phyloP scores from a whole-genome alignment of 176 grass and related monocot genomes.

The Pontederia crassipes region DNA sequence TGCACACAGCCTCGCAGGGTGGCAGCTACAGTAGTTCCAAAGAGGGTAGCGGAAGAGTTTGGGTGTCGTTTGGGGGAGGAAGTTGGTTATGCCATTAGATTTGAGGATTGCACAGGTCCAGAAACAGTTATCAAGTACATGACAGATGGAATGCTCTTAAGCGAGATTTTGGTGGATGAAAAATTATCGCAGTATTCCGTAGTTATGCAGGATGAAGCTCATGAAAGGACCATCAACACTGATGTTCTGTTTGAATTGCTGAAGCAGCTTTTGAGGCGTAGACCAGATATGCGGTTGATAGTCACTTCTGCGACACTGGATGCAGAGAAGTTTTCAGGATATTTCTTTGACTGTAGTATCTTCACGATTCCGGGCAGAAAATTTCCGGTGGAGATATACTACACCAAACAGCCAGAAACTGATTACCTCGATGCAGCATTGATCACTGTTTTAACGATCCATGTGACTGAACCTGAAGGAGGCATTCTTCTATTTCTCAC shows the following conservation, averaged over 20 bases:
- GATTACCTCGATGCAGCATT: conserved; percentile 90
- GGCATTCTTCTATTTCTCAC: conserved; percentile 83
- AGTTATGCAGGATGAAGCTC: conserved; percentile 94
- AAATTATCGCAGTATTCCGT: conserved; percentile 84
- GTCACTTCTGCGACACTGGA: conserved; percentile 91
- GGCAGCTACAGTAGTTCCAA: conserved; percentile 84
- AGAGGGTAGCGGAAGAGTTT: conserved; percentile 91
- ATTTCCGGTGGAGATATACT: conserved; percentile 93
- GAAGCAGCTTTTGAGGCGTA: conserved; percentile 81
- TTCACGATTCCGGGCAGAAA: conserved; percentile 97
- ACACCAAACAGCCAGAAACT: conserved; percentile 82
- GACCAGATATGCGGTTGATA: conserved; percentile 81
- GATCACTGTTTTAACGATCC: conserved; percentile 84
- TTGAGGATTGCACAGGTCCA: conserved; percentile 86
- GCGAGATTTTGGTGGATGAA: conserved; percentile 91
- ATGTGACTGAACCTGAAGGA: conserved; percentile 88
- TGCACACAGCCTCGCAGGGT: conserved; percentile 94
- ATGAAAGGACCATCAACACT: conserved; percentile 88
- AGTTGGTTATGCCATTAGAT: conserved; percentile 90
- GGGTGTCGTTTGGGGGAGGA: conserved; percentile 86
- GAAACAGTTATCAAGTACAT: conserved; percentile 97
- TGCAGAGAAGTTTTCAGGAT: conserved; percentile 96
- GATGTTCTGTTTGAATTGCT: conserved; percentile 88
- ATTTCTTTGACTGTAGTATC: conserved; percentile 94
- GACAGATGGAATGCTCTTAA: conserved; percentile 95